phyloP scores from a whole-genome alignment of 306 rosid species.

The Quillaja saponaria region DNA sequence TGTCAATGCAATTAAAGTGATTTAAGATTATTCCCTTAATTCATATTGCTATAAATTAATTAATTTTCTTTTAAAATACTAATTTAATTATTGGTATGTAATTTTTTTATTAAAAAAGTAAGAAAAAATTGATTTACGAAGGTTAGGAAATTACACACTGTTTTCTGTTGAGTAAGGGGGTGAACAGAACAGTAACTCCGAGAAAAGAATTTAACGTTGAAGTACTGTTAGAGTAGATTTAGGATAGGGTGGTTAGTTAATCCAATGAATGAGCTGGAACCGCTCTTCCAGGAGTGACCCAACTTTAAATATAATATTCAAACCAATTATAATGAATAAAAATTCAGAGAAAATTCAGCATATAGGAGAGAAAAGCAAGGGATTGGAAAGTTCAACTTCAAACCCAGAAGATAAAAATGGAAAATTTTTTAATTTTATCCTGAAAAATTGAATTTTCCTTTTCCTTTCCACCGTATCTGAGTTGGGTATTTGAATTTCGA shows the following conservation, averaged over 20 bases:
- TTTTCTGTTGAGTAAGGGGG: no score
- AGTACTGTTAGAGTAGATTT: slow-evolving; percentile 33
- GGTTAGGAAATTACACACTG: no score
- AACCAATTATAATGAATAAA: slow-evolving; percentile 24
- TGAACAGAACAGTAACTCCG: no score
- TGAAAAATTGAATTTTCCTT: slow-evolving; percentile 27
- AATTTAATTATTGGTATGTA: no score
- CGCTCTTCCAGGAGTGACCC: slow-evolving; percentile 70
- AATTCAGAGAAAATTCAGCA: slow-evolving; percentile 42
- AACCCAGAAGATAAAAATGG: slow-evolving; percentile 33
- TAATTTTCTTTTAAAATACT: no score
- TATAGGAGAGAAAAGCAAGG: slow-evolving; percentile 41
- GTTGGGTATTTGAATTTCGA: slow-evolving; percentile 41
- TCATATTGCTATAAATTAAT: no score
- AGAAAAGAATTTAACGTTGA: slow-evolving; percentile 8
- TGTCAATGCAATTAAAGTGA: no score
- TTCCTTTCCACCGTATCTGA: slow-evolving; percentile 25
- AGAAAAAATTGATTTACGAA: no score
- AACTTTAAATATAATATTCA: slow-evolving; percentile 41
- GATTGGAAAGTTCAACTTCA: slow-evolving; percentile 47
- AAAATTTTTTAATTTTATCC: slow-evolving; percentile 20
- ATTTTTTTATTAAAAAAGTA: no score
- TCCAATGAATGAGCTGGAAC: slow-evolving; percentile 81
- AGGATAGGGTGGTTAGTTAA: slow-evolving; percentile 44
- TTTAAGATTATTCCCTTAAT: no score